A percentile compares a stretch with the other conserved stretches of the same genome.
Evolutionary conservation across 768 basidiomycete species (phyloP).

Genomic region (Naematelia aurantialba): DNA sequence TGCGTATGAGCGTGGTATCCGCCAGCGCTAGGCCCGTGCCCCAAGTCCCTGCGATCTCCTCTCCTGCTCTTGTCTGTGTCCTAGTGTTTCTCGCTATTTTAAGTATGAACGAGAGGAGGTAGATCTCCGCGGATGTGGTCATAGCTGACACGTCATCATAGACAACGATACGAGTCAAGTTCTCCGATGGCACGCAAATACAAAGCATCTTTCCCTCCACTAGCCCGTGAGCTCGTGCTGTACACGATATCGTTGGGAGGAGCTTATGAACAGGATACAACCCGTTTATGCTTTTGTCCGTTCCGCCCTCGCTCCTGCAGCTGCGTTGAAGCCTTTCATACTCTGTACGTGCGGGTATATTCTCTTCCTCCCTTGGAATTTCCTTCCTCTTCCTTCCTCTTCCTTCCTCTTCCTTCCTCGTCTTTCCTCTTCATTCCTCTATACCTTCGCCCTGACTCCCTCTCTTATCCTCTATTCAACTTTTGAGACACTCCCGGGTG

Average conservation of each 20-base stretch:
- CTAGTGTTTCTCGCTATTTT: not conserved
- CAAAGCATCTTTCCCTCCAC: conserved; percentile 44
- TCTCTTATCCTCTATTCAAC: too few relatives aligned
- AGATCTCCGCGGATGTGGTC: not conserved
- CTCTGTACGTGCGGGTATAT: conserved; percentile 33
- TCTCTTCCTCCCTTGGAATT: not conserved
- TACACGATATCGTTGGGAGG: not conserved
- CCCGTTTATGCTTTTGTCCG: conserved; percentile 47
- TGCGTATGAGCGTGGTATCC: conserved; percentile 11
- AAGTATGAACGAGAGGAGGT: not conserved
- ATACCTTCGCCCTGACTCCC: too few relatives aligned
- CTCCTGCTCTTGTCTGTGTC: not conserved
- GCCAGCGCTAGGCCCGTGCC: too few relatives aligned
- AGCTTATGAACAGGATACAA: conserved; percentile 37
- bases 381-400: not conserved
- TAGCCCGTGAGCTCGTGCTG: conserved; percentile 27
- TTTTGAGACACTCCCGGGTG: too few relatives aligned
- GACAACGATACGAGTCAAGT: conserved; percentile 47
- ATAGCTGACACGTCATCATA: conserved; percentile 4
- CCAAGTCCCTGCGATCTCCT: not conserved
- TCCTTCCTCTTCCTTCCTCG: not conserved
- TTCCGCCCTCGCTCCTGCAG: conserved; percentile 26
- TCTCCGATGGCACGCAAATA: conserved; percentile 48
- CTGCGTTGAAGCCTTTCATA: conserved; percentile 36
- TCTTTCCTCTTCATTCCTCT: too few relatives aligned